phyloP scores from a whole-genome alignment of 2,329 filamentous ascomycete species.

The Arthroderma sp. region DNA sequence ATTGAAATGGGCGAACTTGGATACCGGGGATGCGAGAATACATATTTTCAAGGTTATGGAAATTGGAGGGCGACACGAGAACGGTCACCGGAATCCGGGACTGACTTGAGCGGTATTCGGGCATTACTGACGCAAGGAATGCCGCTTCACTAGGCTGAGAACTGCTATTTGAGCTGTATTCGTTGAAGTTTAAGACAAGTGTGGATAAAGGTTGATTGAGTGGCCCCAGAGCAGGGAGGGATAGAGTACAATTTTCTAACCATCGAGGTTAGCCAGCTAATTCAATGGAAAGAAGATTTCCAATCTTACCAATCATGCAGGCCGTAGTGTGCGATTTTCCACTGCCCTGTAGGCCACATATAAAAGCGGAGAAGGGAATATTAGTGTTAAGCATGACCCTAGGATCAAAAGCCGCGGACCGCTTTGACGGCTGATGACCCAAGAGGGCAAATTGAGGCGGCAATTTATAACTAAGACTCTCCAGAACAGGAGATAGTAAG shows the following conservation, averaged over 20 bases:
- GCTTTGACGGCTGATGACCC: not conserved
- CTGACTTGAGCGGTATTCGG: conserved; percentile 10
- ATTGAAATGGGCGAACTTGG: conserved; percentile 39
- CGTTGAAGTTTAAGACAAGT: conserved; percentile 55
- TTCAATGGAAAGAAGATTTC: conserved; percentile 26
- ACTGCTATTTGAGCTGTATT: conserved; percentile 38
- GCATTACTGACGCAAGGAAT: conserved; percentile 35
- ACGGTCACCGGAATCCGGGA: conserved; percentile 39
- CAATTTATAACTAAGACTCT: not conserved
- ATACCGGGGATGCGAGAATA: conserved; percentile 29
- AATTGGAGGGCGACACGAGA: conserved; percentile 44
- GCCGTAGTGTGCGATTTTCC: conserved; percentile 46
- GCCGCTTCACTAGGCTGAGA: conserved; percentile 50
- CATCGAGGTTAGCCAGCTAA: not conserved
- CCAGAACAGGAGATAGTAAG: not conserved
- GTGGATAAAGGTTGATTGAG: conserved; percentile 45
- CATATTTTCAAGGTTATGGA: not conserved
- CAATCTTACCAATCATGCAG: conserved; percentile 43
- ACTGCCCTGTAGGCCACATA: conserved; percentile 52
- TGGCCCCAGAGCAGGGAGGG: conserved; percentile 21
- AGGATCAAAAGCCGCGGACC: not conserved
- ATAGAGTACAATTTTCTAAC: not conserved
- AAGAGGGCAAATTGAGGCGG: not conserved
- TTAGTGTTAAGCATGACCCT: conserved; percentile 19
- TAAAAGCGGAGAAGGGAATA: conserved; percentile 46